phyloP scores from a whole-genome alignment of 345 rosid species.

The Iberis pinnata region DNA sequence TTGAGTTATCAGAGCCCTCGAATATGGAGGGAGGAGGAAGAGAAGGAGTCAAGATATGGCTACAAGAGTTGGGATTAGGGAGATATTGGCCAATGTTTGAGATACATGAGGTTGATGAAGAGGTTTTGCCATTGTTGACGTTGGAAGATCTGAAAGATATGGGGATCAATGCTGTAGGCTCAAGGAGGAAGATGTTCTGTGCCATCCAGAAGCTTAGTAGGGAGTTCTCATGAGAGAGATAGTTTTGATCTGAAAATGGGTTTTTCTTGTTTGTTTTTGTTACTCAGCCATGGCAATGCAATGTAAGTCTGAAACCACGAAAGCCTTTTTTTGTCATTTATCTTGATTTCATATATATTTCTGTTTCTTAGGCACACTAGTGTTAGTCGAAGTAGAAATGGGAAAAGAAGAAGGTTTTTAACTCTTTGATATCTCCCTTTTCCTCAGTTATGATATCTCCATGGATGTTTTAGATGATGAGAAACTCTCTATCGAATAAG shows the following conservation, averaged over 20 bases:
- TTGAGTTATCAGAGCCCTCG: slow-evolving; percentile 14
- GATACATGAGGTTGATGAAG: slow-evolving; percentile 88
- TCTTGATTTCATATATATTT: slow-evolving; percentile 10
- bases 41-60: slow-evolving; percentile 25
- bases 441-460: background rate
- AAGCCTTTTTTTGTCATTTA: slow-evolving; percentile 13
- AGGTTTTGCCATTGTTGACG: slow-evolving; percentile 73
- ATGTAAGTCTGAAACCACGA: slow-evolving; percentile 23
- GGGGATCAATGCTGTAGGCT: slow-evolving; percentile 83
- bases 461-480: background rate
- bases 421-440: slow-evolving; percentile 13
- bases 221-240: slow-evolving; percentile 54
- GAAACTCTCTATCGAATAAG: background rate
- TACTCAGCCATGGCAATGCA: slow-evolving; percentile 44
- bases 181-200: slow-evolving; percentile 75
- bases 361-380: slow-evolving; percentile 19
- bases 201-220: slow-evolving; percentile 75
- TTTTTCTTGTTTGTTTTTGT: slow-evolving; percentile 7
- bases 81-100: slow-evolving; percentile 70
- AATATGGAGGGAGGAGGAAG: slow-evolving; percentile 20
- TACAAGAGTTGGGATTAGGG: slow-evolving; percentile 53
- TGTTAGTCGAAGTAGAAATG: slow-evolving; percentile 20
- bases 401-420: slow-evolving; percentile 14
- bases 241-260: slow-evolving; percentile 7
- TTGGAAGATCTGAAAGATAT: slow-evolving; percentile 87